Conservation (phyloP, 1,139 yeast genomes). For the Zygotorulaspora mrakii region DNA sequence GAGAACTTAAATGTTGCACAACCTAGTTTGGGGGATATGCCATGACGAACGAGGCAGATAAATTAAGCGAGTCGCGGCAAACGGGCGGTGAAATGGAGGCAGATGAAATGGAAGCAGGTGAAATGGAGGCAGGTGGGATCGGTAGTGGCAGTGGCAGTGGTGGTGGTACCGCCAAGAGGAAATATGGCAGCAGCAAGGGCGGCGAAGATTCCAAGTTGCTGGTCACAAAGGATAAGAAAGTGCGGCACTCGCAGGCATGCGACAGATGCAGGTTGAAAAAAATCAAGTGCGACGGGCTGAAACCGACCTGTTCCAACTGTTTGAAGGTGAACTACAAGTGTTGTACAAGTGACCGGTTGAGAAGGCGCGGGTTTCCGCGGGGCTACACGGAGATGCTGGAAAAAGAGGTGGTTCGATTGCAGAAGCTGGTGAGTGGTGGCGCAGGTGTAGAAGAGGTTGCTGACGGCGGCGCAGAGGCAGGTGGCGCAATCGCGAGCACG, state of each 20-base stretch:
- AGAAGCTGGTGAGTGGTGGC: constrained; percentile 37
- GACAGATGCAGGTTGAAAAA: constrained; percentile 75
- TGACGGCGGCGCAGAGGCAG: not conserved
- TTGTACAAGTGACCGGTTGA: constrained; percentile 65
- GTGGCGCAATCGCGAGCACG: no score
- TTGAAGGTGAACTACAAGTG: constrained; percentile 61
- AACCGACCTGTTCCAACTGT: constrained; percentile 65
- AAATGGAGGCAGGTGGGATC: not conserved
- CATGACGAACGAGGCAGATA: no score
- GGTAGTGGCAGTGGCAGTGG: not conserved
- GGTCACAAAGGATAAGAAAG: constrained; percentile 34
- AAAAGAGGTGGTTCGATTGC: constrained; percentile 54
- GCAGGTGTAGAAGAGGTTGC: not conserved
- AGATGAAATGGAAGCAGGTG: not conserved
- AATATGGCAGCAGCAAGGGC: constrained; percentile 21
- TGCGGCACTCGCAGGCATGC: constrained; percentile 65
- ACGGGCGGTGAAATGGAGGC: no score
- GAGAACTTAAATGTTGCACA: no score
- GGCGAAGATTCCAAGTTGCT: constrained; percentile 14
- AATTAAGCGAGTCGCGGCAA: no score
- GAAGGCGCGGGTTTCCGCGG: constrained; percentile 69
- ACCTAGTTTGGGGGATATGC: no score
- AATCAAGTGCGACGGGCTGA: constrained; percentile 69
- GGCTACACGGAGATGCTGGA: constrained; percentile 76
- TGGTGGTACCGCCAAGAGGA: constrained; percentile 16